These are phyloP conservation scores for Magnaporthiopsis incrustans DNA, from an alignment of 2,329 filamentous ascomycete species.

Conservation along the genomic window DNA sequence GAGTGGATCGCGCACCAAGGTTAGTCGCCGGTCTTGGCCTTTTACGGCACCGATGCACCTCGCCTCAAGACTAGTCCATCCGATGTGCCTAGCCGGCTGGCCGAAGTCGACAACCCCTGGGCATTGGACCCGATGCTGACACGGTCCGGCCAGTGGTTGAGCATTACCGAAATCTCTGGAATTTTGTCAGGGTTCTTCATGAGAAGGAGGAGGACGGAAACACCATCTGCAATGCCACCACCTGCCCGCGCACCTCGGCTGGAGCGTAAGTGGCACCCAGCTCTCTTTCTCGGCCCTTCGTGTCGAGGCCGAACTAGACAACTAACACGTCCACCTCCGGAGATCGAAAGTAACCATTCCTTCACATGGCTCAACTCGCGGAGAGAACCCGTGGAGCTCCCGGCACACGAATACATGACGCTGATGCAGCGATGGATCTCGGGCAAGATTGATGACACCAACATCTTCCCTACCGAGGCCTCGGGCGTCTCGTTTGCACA, in stretches of 20 bases:
- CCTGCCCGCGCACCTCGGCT: conserved; percentile 89
- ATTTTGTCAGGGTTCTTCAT: conserved; percentile 82
- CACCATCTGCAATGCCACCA: conserved; percentile 74
- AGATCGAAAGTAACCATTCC: conserved; percentile 68
- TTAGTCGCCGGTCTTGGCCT: conserved; percentile 26
- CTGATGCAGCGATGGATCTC: conserved; percentile 97
- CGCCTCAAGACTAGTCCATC: too few species aligned
- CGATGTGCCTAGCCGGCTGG: too few species aligned
- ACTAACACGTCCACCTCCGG: conserved; percentile 11
- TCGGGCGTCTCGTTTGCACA: conserved; percentile 59
- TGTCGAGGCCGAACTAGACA: conserved; percentile 1
- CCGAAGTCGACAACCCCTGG: too few species aligned
- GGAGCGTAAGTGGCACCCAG: conserved; percentile 62
- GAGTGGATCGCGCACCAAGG: conserved; percentile 96
- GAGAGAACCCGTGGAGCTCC: conserved; percentile 82
- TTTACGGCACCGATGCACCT: neutral
- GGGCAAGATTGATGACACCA: conserved; percentile 84
- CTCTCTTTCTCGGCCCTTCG: neutral
- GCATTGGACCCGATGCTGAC: conserved; percentile 11
- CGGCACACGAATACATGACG: conserved; percentile 87
- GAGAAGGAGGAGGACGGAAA: conserved; percentile 72
- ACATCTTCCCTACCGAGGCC: conserved; percentile 84
- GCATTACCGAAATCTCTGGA: conserved; percentile 81
- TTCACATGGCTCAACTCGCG: conserved; percentile 94
- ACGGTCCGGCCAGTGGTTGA: conserved; percentile 61